These are phyloP conservation scores for Rhytidiadelphus loreus DNA, from an alignment of 225 moss, liverwort and hornwort genomes.

Conservation along the genomic window DNA sequence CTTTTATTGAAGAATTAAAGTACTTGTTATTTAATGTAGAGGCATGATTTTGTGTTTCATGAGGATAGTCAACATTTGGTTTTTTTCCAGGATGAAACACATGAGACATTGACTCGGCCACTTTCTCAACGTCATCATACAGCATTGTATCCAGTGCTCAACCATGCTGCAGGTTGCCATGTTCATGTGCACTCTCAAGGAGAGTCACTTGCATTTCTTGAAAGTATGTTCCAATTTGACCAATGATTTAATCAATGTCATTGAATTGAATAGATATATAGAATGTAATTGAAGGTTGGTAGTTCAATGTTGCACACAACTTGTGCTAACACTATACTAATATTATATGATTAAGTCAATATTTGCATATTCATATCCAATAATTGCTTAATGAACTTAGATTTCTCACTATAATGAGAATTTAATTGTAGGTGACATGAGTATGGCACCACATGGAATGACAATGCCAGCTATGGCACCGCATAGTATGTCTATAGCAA, in stretches of 20 bases:
- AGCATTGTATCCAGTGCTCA: background rate
- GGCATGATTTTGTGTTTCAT: background rate
- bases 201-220: background rate
- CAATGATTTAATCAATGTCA: background rate
- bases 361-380: too few relatives aligned
- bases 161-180: slow-evolving; percentile 14
- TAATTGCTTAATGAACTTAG: background rate
- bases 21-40: background rate
- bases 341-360: too few relatives aligned
- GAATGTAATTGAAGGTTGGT: background rate
- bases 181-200: background rate
- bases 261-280: background rate
- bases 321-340: background rate
- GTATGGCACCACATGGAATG: background rate
- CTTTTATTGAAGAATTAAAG: background rate
- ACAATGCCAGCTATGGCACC: background rate
- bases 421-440: background rate
- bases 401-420: background rate
- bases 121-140: background rate
- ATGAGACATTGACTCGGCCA: background rate
- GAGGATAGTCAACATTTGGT: background rate
- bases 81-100: background rate
- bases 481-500: background rate
- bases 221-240: background rate
- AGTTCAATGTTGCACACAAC: background rate